Evolutionary conservation across 169 alveolate species (phyloP).

Genomic region (Cryptosporidium muris): DNA sequence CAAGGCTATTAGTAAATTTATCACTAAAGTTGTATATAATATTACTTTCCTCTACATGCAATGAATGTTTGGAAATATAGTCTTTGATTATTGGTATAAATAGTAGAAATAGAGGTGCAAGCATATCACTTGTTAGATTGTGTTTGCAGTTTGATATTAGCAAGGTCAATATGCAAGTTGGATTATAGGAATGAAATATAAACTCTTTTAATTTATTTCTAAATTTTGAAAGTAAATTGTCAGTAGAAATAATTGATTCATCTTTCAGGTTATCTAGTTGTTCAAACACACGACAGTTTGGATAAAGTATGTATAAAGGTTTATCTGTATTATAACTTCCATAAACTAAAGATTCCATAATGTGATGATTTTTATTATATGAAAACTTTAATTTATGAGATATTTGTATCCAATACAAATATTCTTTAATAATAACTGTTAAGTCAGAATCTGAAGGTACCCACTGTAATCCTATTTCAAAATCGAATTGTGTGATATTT

Average conservation of each 20-base stretch:
- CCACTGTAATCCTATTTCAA: constrained; percentile 29
- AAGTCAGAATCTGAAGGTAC: constrained; percentile 34
- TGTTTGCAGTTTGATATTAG: constrained; percentile 29
- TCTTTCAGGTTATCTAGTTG: constrained; percentile 55
- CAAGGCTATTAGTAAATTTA: constrained; percentile 14
- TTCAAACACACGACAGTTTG: constrained; percentile 60
- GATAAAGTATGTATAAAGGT: constrained; percentile 49
- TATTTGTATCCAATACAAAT: constrained; percentile 35
- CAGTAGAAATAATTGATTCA: constrained; percentile 35
- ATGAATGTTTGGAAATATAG: background rate
- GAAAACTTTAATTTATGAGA: background rate
- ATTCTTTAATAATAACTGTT: constrained; percentile 20
- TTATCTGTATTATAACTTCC: constrained; percentile 23
- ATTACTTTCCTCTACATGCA: background rate
- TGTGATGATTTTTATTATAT: background rate
- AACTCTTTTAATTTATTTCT: constrained; percentile 26
- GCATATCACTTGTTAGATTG: constrained; percentile 5
- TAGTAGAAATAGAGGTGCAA: constrained; percentile 25
- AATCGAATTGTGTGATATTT: background rate
- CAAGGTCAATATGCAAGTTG: constrained; percentile 38
- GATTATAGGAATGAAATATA: constrained; percentile 12
- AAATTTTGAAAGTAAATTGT: constrained; percentile 6
- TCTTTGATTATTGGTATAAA: constrained; percentile 37
- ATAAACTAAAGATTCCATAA: constrained; percentile 31
- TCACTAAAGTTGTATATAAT: background rate